Percentiles rank a stretch among this genome's conserved stretches.
phyloP scores from a whole-genome alignment of 441 rosid genomes.

The Biscutella laevigata region DNA sequence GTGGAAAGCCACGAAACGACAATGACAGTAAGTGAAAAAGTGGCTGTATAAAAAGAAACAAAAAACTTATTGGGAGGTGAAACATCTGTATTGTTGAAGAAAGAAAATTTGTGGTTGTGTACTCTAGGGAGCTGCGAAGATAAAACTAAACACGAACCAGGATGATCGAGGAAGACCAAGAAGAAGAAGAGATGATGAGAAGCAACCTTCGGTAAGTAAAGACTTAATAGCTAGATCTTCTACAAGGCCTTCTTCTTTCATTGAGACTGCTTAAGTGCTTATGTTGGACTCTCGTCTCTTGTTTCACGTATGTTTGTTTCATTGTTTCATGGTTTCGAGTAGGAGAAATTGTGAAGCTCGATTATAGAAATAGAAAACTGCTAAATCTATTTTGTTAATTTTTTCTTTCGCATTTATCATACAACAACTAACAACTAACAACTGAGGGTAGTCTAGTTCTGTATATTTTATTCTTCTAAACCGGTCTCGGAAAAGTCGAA shows the following conservation, averaged over 20 bases:
- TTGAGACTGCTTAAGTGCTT: slow-evolving; percentile 8
- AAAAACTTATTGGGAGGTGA: slow-evolving; percentile 9
- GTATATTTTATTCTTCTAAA: background rate
- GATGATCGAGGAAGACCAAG: background rate
- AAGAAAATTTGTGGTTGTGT: slow-evolving; percentile 24
- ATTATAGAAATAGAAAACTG: no score
- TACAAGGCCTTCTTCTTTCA: slow-evolving; percentile 1
- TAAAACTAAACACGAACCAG: background rate
- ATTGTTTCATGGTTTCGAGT: background rate
- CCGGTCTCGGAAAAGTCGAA: background rate
- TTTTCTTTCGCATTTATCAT: no score
- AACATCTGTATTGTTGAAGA: slow-evolving; percentile 21
- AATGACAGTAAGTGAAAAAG: slow-evolving; percentile 21
- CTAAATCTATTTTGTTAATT: no score
- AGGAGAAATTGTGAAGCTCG: background rate
- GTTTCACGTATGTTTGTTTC: slow-evolving; percentile 15
- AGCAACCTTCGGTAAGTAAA: background rate
- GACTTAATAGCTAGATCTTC: slow-evolving; percentile 3
- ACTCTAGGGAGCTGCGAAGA: slow-evolving; percentile 17
- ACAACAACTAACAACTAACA: no score
- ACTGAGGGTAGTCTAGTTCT: background rate
- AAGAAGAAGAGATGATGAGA: slow-evolving; percentile 8
- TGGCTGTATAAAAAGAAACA: slow-evolving; percentile 19
- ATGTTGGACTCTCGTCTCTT: slow-evolving; percentile 11
- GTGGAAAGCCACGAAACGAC: slow-evolving; percentile 10